These are phyloP conservation scores for Hymenoscyphus occultus DNA, from an alignment of 2,329 filamentous ascomycete genomes.

Conservation along the genomic window DNA sequence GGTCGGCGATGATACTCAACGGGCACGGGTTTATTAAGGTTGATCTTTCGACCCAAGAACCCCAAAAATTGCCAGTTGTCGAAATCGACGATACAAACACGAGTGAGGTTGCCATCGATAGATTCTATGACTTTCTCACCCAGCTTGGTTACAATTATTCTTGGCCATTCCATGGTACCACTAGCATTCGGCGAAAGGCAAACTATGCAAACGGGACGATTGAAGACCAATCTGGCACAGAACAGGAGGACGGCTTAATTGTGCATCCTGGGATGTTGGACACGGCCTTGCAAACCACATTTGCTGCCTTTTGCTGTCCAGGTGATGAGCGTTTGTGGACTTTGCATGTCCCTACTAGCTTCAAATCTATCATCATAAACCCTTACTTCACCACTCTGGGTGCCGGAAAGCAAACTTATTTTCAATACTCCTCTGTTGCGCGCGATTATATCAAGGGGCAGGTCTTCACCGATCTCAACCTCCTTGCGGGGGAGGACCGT, in stretches of 20 bases:
- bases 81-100: no score
- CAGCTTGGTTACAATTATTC: conserved; percentile 10
- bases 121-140: no score
- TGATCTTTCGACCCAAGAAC: no score
- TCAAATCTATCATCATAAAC: background rate
- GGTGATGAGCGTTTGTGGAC: conserved; percentile 20
- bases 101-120: no score
- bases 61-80: no score
- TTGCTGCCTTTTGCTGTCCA: conserved; percentile 30
- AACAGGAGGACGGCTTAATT: background rate
- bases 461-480: background rate
- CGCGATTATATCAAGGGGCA: background rate
- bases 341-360: conserved; percentile 16
- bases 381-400: background rate
- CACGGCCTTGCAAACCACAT: conserved; percentile 51
- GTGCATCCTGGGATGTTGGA: conserved; percentile 57
- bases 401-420: background rate
- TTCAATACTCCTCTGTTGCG: background rate
- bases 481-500: background rate
- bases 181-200: background rate
- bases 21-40: no score
- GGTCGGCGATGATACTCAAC: no score
- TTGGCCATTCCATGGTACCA: background rate
- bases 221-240: background rate
- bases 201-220: background rate